These are phyloP conservation scores for Limtongozyma cylindracea DNA, from an alignment of 805 yeast genomes.

Conservation along the genomic window DNA sequence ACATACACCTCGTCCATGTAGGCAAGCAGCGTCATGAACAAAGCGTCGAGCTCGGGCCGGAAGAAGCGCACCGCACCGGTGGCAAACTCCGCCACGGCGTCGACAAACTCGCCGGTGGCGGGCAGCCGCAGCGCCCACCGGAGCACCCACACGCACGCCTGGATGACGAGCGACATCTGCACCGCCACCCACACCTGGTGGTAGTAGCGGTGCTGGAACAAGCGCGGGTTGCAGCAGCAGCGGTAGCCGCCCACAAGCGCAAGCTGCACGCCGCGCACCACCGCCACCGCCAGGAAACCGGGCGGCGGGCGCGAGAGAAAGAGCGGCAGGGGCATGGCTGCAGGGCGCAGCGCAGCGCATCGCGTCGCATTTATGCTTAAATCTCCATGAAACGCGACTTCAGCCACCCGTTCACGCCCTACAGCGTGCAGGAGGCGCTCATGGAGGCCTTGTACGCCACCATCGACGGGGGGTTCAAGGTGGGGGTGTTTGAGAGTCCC, in stretches of 20 bases:
- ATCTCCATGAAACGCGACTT: slow-evolving; percentile 5
- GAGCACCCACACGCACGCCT: slow-evolving; percentile 6
- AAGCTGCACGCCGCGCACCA: slow-evolving; percentile 27
- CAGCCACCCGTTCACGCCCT: slow-evolving; percentile 66
- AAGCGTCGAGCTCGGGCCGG: slow-evolving; percentile 12
- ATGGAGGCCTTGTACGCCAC: slow-evolving; percentile 56
- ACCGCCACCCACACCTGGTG: slow-evolving; percentile 10
- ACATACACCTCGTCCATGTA: slow-evolving; percentile 9
- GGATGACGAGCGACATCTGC: slow-evolving; percentile 11
- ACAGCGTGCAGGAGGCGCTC: slow-evolving; percentile 47
- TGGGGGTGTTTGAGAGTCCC: slow-evolving; percentile 78
- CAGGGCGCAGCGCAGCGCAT: no score
- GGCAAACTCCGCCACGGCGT: slow-evolving; percentile 4
- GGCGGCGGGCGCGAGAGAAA: slow-evolving; percentile 31
- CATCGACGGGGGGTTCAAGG: slow-evolving; percentile 23
- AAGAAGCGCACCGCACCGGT: slow-evolving; percentile 11
- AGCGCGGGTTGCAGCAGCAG: slow-evolving; percentile 15
- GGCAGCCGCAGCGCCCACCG: slow-evolving; percentile 3
- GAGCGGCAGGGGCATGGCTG: slow-evolving; percentile 29
- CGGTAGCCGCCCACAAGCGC: slow-evolving; percentile 22
- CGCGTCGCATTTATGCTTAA: no score
- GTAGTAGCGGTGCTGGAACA: slow-evolving; percentile 9
- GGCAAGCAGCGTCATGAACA: slow-evolving; percentile 12
- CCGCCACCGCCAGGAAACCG: slow-evolving; percentile 20
- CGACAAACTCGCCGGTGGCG: slow-evolving; percentile 1